phyloP scores from a whole-genome alignment of 768 basidiomycete species.

The Mycena metata region DNA sequence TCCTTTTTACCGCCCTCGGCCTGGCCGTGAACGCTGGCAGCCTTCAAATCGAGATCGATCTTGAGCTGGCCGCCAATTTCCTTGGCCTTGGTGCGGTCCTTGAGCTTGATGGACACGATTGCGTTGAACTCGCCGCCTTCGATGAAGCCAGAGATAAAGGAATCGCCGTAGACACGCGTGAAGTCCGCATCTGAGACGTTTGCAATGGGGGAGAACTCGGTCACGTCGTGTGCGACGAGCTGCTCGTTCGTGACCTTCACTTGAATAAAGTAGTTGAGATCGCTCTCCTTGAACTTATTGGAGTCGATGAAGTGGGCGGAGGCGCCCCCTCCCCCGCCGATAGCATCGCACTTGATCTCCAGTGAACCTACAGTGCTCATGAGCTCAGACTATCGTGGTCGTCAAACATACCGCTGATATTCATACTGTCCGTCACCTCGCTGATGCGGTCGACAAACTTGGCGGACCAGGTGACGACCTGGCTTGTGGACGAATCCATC shows the following conservation, averaged over 20 bases:
- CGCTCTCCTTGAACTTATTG: conserved; percentile 22
- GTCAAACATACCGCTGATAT: too few relatives aligned
- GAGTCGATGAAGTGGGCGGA: conserved; percentile 11
- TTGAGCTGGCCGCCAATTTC: not conserved
- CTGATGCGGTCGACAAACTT: too few relatives aligned
- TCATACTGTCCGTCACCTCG: too few relatives aligned
- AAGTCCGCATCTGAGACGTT: conserved; percentile 9
- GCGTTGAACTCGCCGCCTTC: conserved; percentile 20
- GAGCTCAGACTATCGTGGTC: too few relatives aligned
- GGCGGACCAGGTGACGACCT: too few relatives aligned
- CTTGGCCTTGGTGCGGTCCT: conserved; percentile 6
- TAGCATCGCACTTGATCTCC: too few relatives aligned
- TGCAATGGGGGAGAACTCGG: conserved; percentile 1
- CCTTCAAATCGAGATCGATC: conserved; percentile 3
- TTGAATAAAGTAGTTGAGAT: conserved; percentile 22
- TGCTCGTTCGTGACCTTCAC: conserved; percentile 16
- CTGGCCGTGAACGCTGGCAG: not conserved
- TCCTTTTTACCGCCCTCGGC: conserved; percentile 6
- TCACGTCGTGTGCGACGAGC: conserved; percentile 4
- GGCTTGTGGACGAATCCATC: too few relatives aligned
- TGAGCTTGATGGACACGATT: conserved; percentile 17
- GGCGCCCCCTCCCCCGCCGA: conserved; percentile 7
- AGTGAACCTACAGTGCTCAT: too few relatives aligned
- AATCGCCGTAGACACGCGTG: conserved; percentile 22
- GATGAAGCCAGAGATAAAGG: conserved; percentile 17